phyloP scores from a whole-genome alignment of 2,329 filamentous ascomycete genomes.

The Colletotrichum chrysophilum region DNA sequence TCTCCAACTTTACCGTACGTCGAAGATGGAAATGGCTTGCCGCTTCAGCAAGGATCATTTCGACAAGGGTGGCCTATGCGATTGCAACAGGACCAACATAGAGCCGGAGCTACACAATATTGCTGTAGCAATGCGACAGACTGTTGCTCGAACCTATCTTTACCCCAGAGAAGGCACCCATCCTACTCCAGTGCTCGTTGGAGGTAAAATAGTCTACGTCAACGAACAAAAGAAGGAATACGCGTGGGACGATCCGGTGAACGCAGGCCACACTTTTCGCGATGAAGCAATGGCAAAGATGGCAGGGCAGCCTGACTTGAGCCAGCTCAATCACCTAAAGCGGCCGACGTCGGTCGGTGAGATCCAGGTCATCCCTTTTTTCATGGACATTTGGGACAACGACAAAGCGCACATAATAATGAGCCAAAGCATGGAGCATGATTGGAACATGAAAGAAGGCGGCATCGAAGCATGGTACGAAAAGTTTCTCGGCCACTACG shows the following conservation, averaged over 20 bases:
- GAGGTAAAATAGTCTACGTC: background rate
- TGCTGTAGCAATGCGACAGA: conserved; percentile 1
- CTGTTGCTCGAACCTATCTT: background rate
- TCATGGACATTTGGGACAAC: background rate
- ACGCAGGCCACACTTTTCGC: background rate
- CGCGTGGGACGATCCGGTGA: background rate
- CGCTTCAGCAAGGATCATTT: conserved; percentile 17
- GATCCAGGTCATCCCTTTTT: background rate
- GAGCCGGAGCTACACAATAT: conserved; percentile 8
- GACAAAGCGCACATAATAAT: background rate
- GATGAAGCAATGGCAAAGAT: background rate
- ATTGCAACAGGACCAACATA: background rate
- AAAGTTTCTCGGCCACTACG: background rate
- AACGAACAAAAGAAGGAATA: background rate
- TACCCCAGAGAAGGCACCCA: background rate
- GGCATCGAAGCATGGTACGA: background rate
- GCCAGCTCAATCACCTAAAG: background rate
- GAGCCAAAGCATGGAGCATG: background rate
- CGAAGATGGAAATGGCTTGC: conserved; percentile 14
- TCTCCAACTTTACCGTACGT: background rate
- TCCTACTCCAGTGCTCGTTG: background rate
- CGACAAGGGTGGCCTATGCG: background rate
- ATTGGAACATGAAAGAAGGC: background rate
- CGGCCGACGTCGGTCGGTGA: background rate
- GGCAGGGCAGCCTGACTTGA: background rate